Conservation (phyloP, 805 yeast genomes). For the Kodamaea nitidulidarum region DNA sequence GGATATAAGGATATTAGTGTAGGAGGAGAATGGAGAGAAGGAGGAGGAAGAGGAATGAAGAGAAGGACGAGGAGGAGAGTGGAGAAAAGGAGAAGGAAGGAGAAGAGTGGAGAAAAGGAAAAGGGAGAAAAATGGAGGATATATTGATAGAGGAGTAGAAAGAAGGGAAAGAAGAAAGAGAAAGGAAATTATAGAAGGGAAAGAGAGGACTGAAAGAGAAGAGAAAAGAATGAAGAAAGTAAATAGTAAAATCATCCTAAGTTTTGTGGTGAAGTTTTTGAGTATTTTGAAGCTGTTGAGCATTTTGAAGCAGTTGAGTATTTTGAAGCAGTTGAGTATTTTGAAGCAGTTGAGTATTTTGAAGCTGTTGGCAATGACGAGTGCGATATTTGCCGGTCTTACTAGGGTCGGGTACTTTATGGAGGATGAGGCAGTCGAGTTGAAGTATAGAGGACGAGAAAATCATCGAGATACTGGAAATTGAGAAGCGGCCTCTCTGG, state of each 20-base stretch:
- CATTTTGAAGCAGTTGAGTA: too few species aligned
- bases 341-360: too few species aligned
- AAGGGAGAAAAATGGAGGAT: too few species aligned
- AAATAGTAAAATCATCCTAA: too few species aligned
- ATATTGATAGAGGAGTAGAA: too few species aligned
- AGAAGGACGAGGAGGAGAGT: too few species aligned
- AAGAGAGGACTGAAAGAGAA: slow-evolving; percentile 19
- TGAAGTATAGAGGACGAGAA: not conserved
- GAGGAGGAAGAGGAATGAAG: not conserved
- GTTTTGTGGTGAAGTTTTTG: slow-evolving; percentile 4
- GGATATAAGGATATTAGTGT: slow-evolving; percentile 1
- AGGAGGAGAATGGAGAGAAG: slow-evolving; percentile 4
- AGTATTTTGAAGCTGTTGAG: too few species aligned
- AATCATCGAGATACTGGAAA: not conserved
- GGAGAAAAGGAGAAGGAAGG: too few species aligned
- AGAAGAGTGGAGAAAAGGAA: too few species aligned
- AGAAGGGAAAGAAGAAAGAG: not conserved
- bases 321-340: too few species aligned
- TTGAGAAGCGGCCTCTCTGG: slow-evolving; percentile 9
- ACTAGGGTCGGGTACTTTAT: slow-evolving; percentile 9
- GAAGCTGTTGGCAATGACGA: slow-evolving; percentile 26
- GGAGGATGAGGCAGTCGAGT: slow-evolving; percentile 11
- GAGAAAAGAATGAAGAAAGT: not conserved
- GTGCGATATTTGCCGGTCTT: slow-evolving; percentile 17
- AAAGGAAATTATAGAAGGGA: slow-evolving; percentile 1